Percentiles rank a stretch among this genome's conserved stretches.
Conservation (phyloP, 2,329 filamentous ascomycete genomes). For the Trichoderma gracile region DNA sequence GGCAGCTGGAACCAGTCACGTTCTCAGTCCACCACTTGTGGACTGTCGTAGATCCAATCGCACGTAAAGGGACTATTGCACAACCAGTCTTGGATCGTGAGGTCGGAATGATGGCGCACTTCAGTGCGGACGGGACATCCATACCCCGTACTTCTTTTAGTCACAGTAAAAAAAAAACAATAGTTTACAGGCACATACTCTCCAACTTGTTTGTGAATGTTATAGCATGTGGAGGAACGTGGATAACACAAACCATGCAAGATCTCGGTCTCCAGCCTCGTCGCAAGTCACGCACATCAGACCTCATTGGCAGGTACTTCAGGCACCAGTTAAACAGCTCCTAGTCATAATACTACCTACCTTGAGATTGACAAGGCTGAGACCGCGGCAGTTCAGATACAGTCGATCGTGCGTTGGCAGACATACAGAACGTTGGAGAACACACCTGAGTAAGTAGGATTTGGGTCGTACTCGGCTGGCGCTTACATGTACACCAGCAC, state of each 20-base stretch:
- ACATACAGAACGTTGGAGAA: too few relatives aligned
- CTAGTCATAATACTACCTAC: too few relatives aligned
- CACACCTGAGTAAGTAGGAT: neutral
- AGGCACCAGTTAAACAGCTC: neutral
- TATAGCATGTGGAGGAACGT: too few relatives aligned
- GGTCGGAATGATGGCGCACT: neutral
- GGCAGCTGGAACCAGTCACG: neutral
- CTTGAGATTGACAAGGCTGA: slow-evolving; percentile 31
- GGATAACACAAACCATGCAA: too few relatives aligned
- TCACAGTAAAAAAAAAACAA: too few relatives aligned
- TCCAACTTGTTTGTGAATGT: too few relatives aligned
- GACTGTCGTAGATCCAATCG: neutral
- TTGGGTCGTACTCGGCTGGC: neutral
- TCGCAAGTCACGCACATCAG: neutral
- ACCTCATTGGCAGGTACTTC: too few relatives aligned
- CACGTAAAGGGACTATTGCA: neutral
- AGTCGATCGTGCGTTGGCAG: too few relatives aligned
- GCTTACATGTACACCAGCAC: neutral
- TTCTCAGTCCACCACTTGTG: neutral
- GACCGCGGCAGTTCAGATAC: slow-evolving; percentile 29
- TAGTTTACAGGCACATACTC: fast-evolving
- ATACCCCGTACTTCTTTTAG: too few relatives aligned
- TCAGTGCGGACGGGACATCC: too few relatives aligned
- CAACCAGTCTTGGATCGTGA: neutral
- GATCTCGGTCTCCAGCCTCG: too few relatives aligned